phyloP scores from a whole-genome alignment of 192 early-diverging fungal genomes.

The Funneliformis mosseae region DNA sequence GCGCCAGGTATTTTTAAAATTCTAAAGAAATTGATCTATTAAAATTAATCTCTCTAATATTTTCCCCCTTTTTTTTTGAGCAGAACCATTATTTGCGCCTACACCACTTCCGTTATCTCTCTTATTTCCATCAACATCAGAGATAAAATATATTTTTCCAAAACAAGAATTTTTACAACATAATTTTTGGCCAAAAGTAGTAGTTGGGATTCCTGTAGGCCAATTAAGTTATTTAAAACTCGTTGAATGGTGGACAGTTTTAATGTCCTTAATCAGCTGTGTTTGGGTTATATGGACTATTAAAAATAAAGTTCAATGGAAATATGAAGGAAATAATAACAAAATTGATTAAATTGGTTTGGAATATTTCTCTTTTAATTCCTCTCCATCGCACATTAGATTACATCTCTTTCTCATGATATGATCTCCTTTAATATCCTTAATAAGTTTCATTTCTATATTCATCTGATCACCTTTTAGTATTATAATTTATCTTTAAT shows the following conservation, averaged over 20 bases:
- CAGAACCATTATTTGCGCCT: not conserved
- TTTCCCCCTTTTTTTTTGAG: not conserved
- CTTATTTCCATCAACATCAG: not conserved
- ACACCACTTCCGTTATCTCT: constrained; percentile 12
- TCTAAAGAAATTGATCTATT: not conserved
- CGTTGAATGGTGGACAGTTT: constrained; percentile 7
- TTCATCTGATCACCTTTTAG: too few species aligned
- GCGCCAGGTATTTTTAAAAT: not conserved
- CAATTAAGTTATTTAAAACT: constrained; percentile 12
- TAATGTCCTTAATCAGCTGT: not conserved
- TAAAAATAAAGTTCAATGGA: not conserved
- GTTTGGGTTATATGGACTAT: constrained; percentile 1
- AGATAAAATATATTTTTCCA: constrained; percentile 9
- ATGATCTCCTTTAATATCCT: too few species aligned
- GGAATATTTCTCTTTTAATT: too few species aligned
- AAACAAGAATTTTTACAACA: not conserved
- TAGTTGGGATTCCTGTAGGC: not conserved
- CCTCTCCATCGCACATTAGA: too few species aligned
- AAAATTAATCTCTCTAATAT: not conserved
- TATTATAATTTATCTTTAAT: too few species aligned
- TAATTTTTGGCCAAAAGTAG: not conserved
- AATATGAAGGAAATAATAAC: not conserved
- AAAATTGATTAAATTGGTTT: constrained; percentile 2
- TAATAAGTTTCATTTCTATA: too few species aligned
- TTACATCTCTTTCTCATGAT: too few species aligned